Base-by-base conservation (phyloP, 2,329 filamentous ascomycete species). In the Colletotrichum camelliae region DNA sequence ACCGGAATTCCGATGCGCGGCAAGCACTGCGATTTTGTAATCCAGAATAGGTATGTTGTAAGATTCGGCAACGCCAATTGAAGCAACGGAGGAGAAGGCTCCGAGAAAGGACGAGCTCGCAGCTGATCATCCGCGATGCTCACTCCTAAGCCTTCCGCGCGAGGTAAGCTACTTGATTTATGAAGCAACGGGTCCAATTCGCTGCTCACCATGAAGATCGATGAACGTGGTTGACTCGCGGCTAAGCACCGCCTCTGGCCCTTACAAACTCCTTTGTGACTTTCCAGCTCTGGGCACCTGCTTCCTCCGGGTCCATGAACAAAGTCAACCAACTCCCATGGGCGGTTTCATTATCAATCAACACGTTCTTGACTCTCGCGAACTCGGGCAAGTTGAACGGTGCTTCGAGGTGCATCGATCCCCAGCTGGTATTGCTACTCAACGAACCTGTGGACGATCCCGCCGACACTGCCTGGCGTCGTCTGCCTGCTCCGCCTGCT, bases 261-360 rank as follows among this genome's bases (percentile, higher is more conserved):
- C 80, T 93, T 2, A 77, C 62, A 37, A 71, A 84, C 60, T 83
- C 80, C 43, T 77, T 81, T 0, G 70, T 79, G 2, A 83, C 73
- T 60, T 80, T 78, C 83, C 84, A 85, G 37, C 81, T 55, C 29
- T 55, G 74, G 3, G 67, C 77, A 29, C 78, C 68, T 0, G 78
- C 80, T 1, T 75, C 78, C 2, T 73, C 55, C 4, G 82, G 82
- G 7, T 81, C 77, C 21, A 78, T 76, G 18, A 84, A 84, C 33
- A 82, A 76, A 3, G 82, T 84, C 0, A 79, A 60, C 80, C 80
- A 83, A 10, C 81, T 78, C 0, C 82, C 81, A 3, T 72, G 72
- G 6, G 78, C 61, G 18, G 81, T 79, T 5, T 75, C 73, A 2
- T 77, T 76, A 2, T 82, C 81, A 21, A 85, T 81, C 0, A 82